Percentiles rank a stretch among this genome's conserved stretches.
These are phyloP conservation scores for Diaporthe ilicicola DNA, from an alignment of 2,329 filamentous ascomycete genomes.

Conservation along the genomic window DNA sequence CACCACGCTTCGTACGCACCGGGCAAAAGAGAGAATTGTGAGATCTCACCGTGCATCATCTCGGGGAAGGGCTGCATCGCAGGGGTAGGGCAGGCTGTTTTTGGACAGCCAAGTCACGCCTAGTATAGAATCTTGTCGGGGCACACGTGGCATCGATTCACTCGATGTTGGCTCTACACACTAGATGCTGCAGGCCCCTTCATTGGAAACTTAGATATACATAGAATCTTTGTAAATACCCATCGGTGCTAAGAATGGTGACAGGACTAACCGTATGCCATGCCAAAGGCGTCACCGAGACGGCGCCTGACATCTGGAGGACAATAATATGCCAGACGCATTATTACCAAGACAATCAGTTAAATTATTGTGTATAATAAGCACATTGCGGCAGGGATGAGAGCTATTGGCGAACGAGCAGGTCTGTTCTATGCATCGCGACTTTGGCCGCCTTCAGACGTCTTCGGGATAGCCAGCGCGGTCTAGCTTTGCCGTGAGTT, in stretches of 20 bases:
- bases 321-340: background rate
- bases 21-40: background rate
- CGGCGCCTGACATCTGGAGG: background rate
- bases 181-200: background rate
- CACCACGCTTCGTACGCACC: background rate
- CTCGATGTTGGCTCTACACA: background rate
- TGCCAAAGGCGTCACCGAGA: slow-evolving; percentile 4
- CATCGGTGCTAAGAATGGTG: slow-evolving; percentile 5
- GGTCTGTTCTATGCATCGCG: background rate
- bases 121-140: background rate
- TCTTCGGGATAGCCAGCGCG: background rate
- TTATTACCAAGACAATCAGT: background rate
- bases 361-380: background rate
- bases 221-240: background rate
- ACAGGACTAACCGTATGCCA: background rate
- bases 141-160: slow-evolving; percentile 2
- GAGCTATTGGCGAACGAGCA: background rate
- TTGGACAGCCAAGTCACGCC: background rate
- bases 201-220: slow-evolving; percentile 17
- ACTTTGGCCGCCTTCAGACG: background rate
- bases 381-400: background rate
- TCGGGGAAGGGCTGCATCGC: background rate
- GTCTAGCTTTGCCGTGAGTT: background rate
- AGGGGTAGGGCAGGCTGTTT: background rate
- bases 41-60: background rate